Conservation (phyloP, 805 yeast species). For the Tetrapisispora phaffii region DNA sequence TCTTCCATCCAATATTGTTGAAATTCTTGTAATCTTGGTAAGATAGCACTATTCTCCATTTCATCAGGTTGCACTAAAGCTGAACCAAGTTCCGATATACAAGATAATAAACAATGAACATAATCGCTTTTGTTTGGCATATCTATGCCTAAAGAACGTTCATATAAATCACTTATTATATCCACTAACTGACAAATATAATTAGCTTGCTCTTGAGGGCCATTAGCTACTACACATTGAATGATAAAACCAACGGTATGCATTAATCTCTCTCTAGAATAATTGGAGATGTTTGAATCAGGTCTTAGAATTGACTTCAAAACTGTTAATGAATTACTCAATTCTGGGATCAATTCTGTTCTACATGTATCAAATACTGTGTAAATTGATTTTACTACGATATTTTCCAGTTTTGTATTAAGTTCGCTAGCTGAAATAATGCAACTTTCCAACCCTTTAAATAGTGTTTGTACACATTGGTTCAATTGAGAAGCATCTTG, state of each 20-base stretch:
- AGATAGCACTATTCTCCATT: conserved; percentile 17
- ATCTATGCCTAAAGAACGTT: conserved; percentile 2
- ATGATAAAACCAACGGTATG: conserved; percentile 55
- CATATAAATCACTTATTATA: conserved; percentile 21
- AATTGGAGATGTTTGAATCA: conserved; percentile 20
- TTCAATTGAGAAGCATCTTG: conserved; percentile 16
- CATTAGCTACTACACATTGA: conserved; percentile 36
- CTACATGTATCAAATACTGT: conserved; percentile 25
- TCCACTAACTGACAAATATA: conserved; percentile 29
- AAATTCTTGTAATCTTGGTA: conserved; percentile 18
- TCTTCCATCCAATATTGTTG: conserved; percentile 42
- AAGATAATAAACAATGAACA: conserved; percentile 45
- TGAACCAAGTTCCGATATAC: conserved; percentile 62
- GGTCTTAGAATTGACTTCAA: conserved; percentile 28
- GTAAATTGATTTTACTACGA: conserved; percentile 22
- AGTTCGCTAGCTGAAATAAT: conserved; percentile 8
- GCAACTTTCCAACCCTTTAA: conserved; percentile 23
- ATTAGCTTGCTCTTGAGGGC: conserved; percentile 37
- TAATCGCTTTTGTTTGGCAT: conserved; percentile 34
- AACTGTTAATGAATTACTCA: conserved; percentile 19
- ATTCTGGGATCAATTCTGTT: conserved; percentile 16
- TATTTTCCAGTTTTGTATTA: conserved; percentile 22
- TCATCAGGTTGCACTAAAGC: conserved; percentile 52
- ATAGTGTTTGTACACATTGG: conserved; percentile 19
- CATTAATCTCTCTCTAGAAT: conserved; percentile 42